These are phyloP conservation scores for Leccinum pseudoinsigne DNA, from an alignment of 1,284 basidiomycete genomes.

Conservation along the genomic window DNA sequence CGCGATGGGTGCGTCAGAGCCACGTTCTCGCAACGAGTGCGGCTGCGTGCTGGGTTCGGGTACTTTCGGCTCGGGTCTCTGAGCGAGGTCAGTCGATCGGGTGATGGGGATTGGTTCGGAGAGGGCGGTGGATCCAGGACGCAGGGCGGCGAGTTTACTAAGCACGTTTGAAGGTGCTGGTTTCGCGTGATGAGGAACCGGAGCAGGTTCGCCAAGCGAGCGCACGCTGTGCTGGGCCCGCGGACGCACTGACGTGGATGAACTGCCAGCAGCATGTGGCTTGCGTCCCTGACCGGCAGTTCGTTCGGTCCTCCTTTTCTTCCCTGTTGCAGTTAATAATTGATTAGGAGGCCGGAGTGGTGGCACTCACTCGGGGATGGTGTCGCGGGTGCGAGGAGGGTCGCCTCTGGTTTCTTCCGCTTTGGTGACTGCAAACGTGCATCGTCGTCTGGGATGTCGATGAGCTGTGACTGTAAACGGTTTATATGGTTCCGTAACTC, in stretches of 20 bases:
- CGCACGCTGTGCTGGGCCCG: constrained; percentile 12
- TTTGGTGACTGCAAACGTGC: constrained; percentile 44
- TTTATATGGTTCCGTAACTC: constrained; percentile 45
- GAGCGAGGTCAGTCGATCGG: constrained; percentile 27
- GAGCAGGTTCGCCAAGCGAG: constrained; percentile 6
- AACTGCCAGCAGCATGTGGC: constrained; percentile 7
- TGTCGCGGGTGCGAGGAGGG: constrained; percentile 59
- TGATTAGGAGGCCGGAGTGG: neutral
- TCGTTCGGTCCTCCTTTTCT: constrained; percentile 42
- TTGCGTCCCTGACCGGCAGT: constrained; percentile 21
- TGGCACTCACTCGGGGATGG: constrained; percentile 66
- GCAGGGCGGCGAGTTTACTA: constrained; percentile 28
- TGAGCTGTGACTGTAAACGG: constrained; percentile 43
- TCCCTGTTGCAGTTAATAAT: constrained; percentile 38
- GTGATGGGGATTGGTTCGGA: constrained; percentile 15
- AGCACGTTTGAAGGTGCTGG: constrained; percentile 31
- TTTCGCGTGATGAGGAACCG: constrained; percentile 18
- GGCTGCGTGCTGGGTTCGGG: constrained; percentile 10
- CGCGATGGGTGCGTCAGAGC: constrained; percentile 9
- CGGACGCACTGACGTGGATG: constrained; percentile 15
- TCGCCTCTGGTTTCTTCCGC: constrained; percentile 43
- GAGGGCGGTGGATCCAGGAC: constrained; percentile 17
- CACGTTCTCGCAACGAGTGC: constrained; percentile 12
- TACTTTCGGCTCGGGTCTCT: constrained; percentile 18
- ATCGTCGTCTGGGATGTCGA: constrained; percentile 30